Conservation (phyloP, 371 early-diverging fungal species). For the Apophysomyces elegans region DNA sequence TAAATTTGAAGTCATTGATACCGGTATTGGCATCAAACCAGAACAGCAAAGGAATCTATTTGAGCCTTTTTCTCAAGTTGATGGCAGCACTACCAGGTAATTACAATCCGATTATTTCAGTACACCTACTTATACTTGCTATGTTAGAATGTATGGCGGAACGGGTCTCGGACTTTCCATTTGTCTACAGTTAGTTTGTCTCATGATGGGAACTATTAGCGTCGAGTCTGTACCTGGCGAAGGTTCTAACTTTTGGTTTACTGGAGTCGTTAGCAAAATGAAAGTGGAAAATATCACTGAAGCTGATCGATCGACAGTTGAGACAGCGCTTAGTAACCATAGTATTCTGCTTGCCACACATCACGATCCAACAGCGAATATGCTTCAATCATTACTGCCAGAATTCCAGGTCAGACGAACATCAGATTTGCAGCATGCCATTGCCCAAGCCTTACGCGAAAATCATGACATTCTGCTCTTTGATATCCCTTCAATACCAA, state of each 20-base stretch:
- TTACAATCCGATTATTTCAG: background rate
- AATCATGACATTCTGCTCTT: slow-evolving; percentile 41
- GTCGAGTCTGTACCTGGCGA: slow-evolving; percentile 55
- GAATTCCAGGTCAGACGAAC: slow-evolving; percentile 38
- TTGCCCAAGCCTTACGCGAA: slow-evolving; percentile 46
- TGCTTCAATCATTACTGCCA: slow-evolving; percentile 38
- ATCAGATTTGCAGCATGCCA: slow-evolving; percentile 42
- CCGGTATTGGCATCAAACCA: slow-evolving; percentile 64
- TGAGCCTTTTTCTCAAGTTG: slow-evolving; percentile 68
- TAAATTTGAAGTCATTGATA: slow-evolving; percentile 61
- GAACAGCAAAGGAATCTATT: slow-evolving; percentile 60
- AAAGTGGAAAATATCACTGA: slow-evolving; percentile 23
- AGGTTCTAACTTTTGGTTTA: slow-evolving; percentile 67
- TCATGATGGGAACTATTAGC: slow-evolving; percentile 61
- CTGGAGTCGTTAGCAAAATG: slow-evolving; percentile 37
- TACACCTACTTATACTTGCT: background rate
- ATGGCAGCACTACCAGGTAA: slow-evolving; percentile 56
- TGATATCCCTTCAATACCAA: slow-evolving; percentile 50
- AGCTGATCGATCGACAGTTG: slow-evolving; percentile 19
- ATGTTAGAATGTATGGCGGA: slow-evolving; percentile 58
- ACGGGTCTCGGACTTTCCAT: slow-evolving; percentile 70
- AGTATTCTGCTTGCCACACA: slow-evolving; percentile 43
- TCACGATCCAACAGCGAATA: slow-evolving; percentile 41
- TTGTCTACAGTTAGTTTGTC: slow-evolving; percentile 55
- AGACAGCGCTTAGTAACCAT: slow-evolving; percentile 23